phyloP scores from a whole-genome alignment of 2,329 filamentous ascomycete genomes.

The Cytospora schulzeri region DNA sequence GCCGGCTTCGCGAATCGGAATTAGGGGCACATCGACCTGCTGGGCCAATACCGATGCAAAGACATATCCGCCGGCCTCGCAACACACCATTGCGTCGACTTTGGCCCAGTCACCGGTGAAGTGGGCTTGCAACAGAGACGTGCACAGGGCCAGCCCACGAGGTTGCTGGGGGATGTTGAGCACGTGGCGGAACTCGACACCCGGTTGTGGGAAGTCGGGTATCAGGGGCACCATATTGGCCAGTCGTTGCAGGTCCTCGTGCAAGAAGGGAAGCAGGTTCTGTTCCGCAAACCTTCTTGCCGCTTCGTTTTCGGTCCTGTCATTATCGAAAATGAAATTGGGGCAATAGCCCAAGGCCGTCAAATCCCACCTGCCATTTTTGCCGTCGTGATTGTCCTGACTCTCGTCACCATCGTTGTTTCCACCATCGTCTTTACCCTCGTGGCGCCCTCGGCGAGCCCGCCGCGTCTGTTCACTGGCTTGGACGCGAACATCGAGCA shows the following conservation, averaged over 20 bases:
- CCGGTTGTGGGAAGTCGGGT: constrained; percentile 52
- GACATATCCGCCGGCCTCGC: constrained; percentile 60
- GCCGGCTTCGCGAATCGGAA: constrained; percentile 55
- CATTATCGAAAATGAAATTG: constrained; percentile 54
- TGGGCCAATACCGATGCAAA: constrained; percentile 55
- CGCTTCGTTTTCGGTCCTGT: constrained; percentile 43
- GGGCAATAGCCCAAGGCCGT: constrained; percentile 39
- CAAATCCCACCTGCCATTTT: constrained; percentile 30
- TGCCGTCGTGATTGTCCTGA: constrained; percentile 28
- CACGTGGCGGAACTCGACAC: constrained; percentile 60
- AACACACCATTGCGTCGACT: constrained; percentile 50
- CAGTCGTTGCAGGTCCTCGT: constrained; percentile 49
- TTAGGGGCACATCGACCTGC: constrained; percentile 45
- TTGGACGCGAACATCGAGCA: constrained; percentile 57
- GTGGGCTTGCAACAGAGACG: constrained; percentile 49
- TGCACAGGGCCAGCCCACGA: constrained; percentile 53
- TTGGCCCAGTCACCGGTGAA: constrained; percentile 51
- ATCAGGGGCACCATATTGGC: constrained; percentile 51
- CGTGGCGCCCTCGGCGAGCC: constrained; percentile 38
- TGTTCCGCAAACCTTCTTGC: constrained; percentile 45
- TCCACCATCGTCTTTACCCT: constrained; percentile 25
- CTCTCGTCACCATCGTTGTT: constrained; percentile 24
- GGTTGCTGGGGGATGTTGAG: constrained; percentile 56
- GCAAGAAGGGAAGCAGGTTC: constrained; percentile 48
- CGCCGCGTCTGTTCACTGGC: constrained; percentile 42